Percentiles rank a stretch among this genome's conserved stretches.
Evolutionary conservation across 441 rosid species (phyloP).

Genomic region (Brassica hybrid): DNA sequence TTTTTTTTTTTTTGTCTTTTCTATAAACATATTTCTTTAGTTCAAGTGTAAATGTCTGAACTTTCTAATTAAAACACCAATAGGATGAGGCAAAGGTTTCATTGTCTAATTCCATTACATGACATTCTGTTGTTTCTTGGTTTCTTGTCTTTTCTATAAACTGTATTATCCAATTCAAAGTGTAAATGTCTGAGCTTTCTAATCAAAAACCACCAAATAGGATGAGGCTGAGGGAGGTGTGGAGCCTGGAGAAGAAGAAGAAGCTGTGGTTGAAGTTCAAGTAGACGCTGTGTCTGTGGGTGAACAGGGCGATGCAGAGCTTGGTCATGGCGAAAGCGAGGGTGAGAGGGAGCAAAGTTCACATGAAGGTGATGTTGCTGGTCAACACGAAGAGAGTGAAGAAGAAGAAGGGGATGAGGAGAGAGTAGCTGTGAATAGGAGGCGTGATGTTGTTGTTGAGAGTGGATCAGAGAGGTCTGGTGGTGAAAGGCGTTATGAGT

Average conservation of each 20-base stretch:
- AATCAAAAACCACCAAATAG: conserved; percentile 39
- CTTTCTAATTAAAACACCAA: neutral
- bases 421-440: conserved; percentile 63
- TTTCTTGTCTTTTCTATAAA: conserved; percentile 6
- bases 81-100: conserved; percentile 82
- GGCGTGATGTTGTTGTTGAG: conserved; percentile 68
- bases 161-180: neutral
- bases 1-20: conserved; percentile 1
- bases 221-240: conserved; percentile 90
- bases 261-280: conserved; percentile 72
- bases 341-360: conserved; percentile 92
- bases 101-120: conserved; percentile 13
- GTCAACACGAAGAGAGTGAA: conserved; percentile 69
- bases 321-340: conserved; percentile 91
- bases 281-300: conserved; percentile 78
- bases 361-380: conserved; percentile 76
- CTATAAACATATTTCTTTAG: neutral
- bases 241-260: conserved; percentile 72
- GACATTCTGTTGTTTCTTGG: conserved; percentile 2
- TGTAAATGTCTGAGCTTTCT: conserved; percentile 7
- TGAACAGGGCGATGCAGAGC: conserved; percentile 67
- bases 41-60: conserved; percentile 8
- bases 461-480: conserved; percentile 93
- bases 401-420: conserved; percentile 74
- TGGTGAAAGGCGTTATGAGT: conserved; percentile 73